Conservation (phyloP, 768 basidiomycete species). For the Lactarius hengduanensis region DNA sequence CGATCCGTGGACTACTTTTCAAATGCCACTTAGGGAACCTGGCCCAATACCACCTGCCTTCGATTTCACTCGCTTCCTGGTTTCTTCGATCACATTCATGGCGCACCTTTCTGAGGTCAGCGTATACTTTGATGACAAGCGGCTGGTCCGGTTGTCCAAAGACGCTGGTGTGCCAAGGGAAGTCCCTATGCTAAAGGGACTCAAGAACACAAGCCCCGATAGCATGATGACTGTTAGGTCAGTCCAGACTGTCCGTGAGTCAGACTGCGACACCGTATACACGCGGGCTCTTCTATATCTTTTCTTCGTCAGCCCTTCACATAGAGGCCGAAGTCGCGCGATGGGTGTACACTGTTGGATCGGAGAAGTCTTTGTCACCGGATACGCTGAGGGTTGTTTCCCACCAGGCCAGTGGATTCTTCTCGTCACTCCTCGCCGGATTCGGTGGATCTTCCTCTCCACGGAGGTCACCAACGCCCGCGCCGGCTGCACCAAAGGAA, state of each 20-base stretch:
- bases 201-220: slow-evolving; percentile 54
- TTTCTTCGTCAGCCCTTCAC: slow-evolving; percentile 51
- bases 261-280: slow-evolving; percentile 14
- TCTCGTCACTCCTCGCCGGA: slow-evolving; percentile 42
- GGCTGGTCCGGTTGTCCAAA: slow-evolving; percentile 67
- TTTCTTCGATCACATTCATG: slow-evolving; percentile 95
- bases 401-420: slow-evolving; percentile 37
- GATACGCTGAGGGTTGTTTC: slow-evolving; percentile 10
- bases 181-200: slow-evolving; percentile 52
- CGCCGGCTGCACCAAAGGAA: slow-evolving; percentile 34
- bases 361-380: slow-evolving; percentile 50
- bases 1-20: slow-evolving; percentile 80
- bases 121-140: slow-evolving; percentile 78
- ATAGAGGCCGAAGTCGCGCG: slow-evolving; percentile 83
- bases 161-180: slow-evolving; percentile 50
- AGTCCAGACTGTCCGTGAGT: slow-evolving; percentile 63
- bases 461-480: slow-evolving; percentile 35
- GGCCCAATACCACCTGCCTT: slow-evolving; percentile 77
- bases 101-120: slow-evolving; percentile 68
- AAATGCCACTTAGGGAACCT: slow-evolving; percentile 83
- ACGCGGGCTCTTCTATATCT: slow-evolving; percentile 11
- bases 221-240: slow-evolving; percentile 67
- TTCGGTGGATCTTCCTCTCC: slow-evolving; percentile 36
- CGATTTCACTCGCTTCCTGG: slow-evolving; percentile 86
- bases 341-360: slow-evolving; percentile 68